Base-by-base conservation (phyloP, 2,329 filamentous ascomycete genomes). In the Sporothrix globosa region DNA sequence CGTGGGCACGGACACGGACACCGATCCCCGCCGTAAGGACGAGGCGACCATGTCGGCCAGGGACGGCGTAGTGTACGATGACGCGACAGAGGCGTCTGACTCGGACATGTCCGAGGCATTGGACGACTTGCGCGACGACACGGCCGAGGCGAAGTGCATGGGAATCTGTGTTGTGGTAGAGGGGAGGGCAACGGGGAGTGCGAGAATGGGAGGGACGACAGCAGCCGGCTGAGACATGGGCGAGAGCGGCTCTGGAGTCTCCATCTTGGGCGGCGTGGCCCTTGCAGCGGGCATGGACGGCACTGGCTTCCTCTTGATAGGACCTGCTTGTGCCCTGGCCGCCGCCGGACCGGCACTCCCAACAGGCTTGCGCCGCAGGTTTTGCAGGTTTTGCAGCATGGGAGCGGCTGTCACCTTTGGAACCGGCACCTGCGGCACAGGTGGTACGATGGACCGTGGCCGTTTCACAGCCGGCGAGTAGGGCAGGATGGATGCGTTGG, bases 231-330 rank as follows among this genome's bases (percentile, higher is more conserved):
- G 48, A 5, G 63, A 53, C 63, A 67, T 41, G 27, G 63, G 44
- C 46, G 63, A 66, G 27, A 66, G 5, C 10, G 63, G 63, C 10
- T 50, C 27, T 17, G 30, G 14, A 44, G 41, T 17, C n/a, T 30
- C 39, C 1, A 4, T 27, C 34, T 61, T 44, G 39, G 39, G 6
- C 30, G 24, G 3, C 27, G 13, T n/a, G 11, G 39, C 39, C 11
- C 24, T 44, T 4, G 56, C 39, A 6, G 13, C 48, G 4, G 39
- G 13, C n/a, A 52, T 52, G 30, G 50, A 24, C n/a, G 50, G 48
- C 39, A 70, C 60, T 2, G 68, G 68, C 68, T 70, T 70, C 52
- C 68, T 48, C 68, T 70, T 66, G 24, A 70, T 66, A 24, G 58
- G 58, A 11, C 58, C 52, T 1, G 53, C 24, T 2, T 21, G 52